phyloP scores from a whole-genome alignment of 2,329 filamentous ascomycete species.

The Penicillium sp. region DNA sequence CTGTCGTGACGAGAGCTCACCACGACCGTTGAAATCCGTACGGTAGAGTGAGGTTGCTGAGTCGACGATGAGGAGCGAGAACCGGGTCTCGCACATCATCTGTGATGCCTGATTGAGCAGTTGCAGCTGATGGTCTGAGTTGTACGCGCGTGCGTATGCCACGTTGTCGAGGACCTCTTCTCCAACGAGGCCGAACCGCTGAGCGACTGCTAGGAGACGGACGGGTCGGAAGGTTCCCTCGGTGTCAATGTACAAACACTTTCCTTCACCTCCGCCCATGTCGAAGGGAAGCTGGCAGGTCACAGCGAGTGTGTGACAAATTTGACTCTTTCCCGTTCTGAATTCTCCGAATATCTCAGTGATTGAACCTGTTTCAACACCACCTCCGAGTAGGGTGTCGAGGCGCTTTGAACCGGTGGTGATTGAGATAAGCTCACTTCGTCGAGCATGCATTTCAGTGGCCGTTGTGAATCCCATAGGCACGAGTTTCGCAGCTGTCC shows the following conservation, averaged over 20 bases:
- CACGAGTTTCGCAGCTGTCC: conserved; percentile 82
- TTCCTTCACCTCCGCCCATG: conserved; percentile 97
- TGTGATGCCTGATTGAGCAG: conserved; percentile 90
- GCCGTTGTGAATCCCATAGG: conserved; percentile 99
- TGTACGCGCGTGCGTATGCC: conserved; percentile 96
- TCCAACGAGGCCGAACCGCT: conserved; percentile 88
- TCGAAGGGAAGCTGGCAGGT: conserved; percentile 97
- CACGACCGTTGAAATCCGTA: conserved; percentile 94
- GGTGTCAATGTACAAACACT: conserved; percentile 97
- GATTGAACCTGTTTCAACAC: conserved; percentile 94
- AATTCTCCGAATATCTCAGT: conserved; percentile 99
- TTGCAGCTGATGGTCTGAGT: conserved; percentile 95
- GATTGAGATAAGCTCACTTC: conserved; percentile 96
- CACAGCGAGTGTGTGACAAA: conserved; percentile 97
- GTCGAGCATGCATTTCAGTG: conserved; percentile 96
- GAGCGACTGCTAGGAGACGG: conserved; percentile 83
- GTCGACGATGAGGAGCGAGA: conserved; percentile 93
- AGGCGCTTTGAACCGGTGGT: conserved; percentile 97
- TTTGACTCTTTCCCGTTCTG: conserved; percentile 95
- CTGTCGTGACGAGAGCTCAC: conserved; percentile 91
- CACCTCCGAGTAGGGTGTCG: conserved; percentile 89
- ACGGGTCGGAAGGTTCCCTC: conserved; percentile 96
- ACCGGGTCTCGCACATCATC: conserved; percentile 99
- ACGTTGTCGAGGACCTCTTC: conserved; percentile 98
- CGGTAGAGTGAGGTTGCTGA: conserved; percentile 93